phyloP scores from a whole-genome alignment of 257 asterid genomes.

The Mentha longifolia region DNA sequence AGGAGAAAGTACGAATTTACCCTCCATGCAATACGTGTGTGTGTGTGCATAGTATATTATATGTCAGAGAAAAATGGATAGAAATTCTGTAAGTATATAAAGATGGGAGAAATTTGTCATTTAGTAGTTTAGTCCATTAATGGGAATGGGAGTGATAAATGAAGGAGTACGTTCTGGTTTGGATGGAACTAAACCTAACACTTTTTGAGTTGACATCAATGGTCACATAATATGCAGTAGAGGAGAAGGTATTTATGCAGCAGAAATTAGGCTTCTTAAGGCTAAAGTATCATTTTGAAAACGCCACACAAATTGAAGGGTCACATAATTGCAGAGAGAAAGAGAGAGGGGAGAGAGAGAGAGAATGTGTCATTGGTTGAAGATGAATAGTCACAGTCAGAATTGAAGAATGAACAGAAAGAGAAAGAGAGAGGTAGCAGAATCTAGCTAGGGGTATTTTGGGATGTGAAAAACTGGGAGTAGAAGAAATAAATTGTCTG shows the following conservation, averaged over 20 bases:
- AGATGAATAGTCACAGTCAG: constrained; percentile 44
- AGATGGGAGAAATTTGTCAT: constrained; percentile 22
- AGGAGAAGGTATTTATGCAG: constrained; percentile 15
- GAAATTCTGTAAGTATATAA: constrained; percentile 24
- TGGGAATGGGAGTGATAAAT: constrained; percentile 20
- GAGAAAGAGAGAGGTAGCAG: constrained; percentile 19
- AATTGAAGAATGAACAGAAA: constrained; percentile 39
- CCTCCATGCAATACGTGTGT: constrained; percentile 10
- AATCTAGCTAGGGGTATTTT: constrained; percentile 39
- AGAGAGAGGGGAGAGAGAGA: constrained; percentile 7
- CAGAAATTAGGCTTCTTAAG: background rate
- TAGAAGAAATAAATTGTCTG: background rate
- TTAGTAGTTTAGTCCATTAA: constrained; percentile 12
- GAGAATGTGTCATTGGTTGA: constrained; percentile 37
- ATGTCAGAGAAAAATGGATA: constrained; percentile 24
- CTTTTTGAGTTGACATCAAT: constrained; percentile 38
- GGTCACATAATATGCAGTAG: too few species aligned
- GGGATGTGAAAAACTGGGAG: constrained; percentile 31
- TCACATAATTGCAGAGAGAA: constrained; percentile 25
- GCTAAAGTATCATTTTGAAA: constrained; percentile 18
- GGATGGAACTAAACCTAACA: constrained; percentile 41
- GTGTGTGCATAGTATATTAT: too few species aligned
- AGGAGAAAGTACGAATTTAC: background rate
- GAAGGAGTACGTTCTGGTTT: background rate
- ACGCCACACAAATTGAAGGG: constrained; percentile 33